Conservation (phyloP, 345 rosid species). For the Lenwebbia sp. region DNA sequence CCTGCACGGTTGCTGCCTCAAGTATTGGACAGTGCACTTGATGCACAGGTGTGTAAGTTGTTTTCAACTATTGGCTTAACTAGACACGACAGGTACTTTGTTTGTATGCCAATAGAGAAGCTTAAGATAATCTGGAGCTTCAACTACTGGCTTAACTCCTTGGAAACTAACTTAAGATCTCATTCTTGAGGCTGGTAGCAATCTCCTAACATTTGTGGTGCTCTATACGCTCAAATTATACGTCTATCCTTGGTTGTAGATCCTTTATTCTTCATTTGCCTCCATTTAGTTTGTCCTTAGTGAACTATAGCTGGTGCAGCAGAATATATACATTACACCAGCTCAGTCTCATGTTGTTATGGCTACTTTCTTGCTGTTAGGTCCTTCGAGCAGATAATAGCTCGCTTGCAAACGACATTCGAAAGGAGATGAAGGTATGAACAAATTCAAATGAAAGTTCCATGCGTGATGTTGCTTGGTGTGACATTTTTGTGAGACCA, state of each 20-base stretch:
- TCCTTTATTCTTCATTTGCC: not conserved
- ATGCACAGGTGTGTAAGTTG: constrained; percentile 53
- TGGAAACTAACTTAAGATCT: not conserved
- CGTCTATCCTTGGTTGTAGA: not conserved
- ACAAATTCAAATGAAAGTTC: not conserved
- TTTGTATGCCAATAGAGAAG: not conserved
- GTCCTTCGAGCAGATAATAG: constrained; percentile 89
- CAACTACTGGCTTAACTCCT: not conserved
- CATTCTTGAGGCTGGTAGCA: not conserved
- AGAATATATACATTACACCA: not conserved
- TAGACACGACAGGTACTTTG: not conserved
- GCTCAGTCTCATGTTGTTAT: not conserved
- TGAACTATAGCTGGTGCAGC: not conserved
- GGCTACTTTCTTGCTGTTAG: constrained; percentile 10
- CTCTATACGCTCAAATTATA: not conserved
- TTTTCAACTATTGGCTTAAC: not conserved
- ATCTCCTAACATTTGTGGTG: not conserved
- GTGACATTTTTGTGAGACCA: too few relatives aligned
- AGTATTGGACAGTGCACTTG: constrained; percentile 85
- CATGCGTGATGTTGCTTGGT: not conserved
- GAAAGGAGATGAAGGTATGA: constrained; percentile 88
- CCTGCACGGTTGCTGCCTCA: constrained; percentile 95
- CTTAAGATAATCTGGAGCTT: not conserved
- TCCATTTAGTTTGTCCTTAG: not conserved
- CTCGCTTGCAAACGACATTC: constrained; percentile 76